Base-by-base conservation (phyloP, 306 rosid species). In the Spatholobus suberectus region DNA sequence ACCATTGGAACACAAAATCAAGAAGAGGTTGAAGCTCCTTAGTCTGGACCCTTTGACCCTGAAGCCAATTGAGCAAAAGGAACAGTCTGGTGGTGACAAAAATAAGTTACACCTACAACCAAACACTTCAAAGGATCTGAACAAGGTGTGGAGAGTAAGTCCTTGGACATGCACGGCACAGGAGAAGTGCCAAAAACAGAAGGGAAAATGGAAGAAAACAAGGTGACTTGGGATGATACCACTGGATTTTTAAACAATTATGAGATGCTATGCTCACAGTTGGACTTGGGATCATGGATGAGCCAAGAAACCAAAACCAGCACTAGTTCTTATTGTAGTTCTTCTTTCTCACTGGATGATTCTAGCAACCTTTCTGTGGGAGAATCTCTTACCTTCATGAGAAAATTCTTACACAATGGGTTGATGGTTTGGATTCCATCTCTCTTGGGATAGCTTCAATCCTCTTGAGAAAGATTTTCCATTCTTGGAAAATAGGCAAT, bases 1-100 rank as follows among this genome's bases (percentile, higher is more conserved):
- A 96, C 87, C 98, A 93, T n/a, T 96, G 99, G 98, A 96, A 96
- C 66, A 92, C 99, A 20, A 74, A 77, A 93, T 96, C 74, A 96
- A 93, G 88, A 96, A 93, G 92, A 96, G 82, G 85, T 55, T 92
- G 41, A 93, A 95, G 95, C 85, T 82, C 4, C 88, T 89, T 49
- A 97, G 94, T 46, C 8, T 91, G 26, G 95, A 93, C 84, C 90
- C 93, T 21, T n/a, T 85, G 76, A 89, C 89, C 10, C 93, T 89
- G 84, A 81, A 75, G 80, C 87, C 86, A 23, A 51, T 69, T 63
- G 89, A 80, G 67, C 70, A 52, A n/a, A 87, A 77, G 44, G 82
- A 88, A 75, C 59, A 82, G 3, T n/a, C 21, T 52, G 77, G 74
- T 63, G 78, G 83, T 17, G 80, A 83, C 4, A 75, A 18, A n/a